Conservation (phyloP, 2,329 filamentous ascomycete genomes). For the Talaromyces sp. region DNA sequence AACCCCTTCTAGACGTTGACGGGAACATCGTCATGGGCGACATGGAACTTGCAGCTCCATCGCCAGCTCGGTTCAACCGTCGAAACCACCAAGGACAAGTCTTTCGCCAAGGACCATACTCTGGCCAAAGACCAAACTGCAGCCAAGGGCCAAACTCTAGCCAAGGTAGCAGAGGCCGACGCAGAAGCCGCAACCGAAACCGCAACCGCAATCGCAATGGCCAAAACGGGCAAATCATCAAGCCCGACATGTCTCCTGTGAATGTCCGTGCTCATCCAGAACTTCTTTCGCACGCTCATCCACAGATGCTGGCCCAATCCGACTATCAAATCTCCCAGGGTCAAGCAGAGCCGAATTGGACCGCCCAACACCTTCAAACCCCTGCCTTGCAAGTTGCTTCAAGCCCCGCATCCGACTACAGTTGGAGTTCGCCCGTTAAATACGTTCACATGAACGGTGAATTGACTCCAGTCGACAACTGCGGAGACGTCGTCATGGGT, state of each 20-base stretch:
- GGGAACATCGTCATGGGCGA: constrained; percentile 15
- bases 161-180: not conserved
- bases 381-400: constrained; percentile 12
- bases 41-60: constrained; percentile 13
- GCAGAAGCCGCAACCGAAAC: constrained; percentile 1
- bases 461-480: constrained; percentile 7
- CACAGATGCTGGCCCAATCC: not conserved
- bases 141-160: not conserved
- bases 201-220: constrained; percentile 1
- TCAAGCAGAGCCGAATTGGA: not conserved
- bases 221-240: not conserved
- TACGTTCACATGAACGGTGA: constrained; percentile 10
- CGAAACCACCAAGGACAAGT: not conserved
- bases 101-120: not conserved
- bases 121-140: not conserved
- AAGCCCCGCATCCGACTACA: not conserved
- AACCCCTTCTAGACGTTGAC: constrained; percentile 7
- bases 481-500: constrained; percentile 15
- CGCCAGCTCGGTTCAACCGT: not conserved
- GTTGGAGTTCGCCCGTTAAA: constrained; percentile 4
- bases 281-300: not conserved
- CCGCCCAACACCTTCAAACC: not conserved
- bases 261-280: not conserved
- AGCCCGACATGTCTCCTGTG: not conserved
- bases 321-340: not conserved